Evolutionary conservation across 2,329 filamentous ascomycete species (phyloP).

Genomic region (Emergomyces pasteurianus): DNA sequence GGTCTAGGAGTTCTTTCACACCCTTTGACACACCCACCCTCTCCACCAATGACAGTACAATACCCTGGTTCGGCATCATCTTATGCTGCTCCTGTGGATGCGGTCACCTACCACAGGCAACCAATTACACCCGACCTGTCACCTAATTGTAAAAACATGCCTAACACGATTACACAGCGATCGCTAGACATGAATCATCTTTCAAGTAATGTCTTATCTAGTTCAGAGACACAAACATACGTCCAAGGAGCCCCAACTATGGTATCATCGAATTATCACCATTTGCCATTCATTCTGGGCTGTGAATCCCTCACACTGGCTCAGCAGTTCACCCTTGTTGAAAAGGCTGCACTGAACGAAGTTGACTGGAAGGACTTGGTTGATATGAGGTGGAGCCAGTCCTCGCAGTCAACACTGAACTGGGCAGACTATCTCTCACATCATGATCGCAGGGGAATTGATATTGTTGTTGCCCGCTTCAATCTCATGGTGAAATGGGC

Average conservation of each 20-base stretch:
- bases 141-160: constrained; percentile 18
- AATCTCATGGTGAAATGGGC: constrained; percentile 57
- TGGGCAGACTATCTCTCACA: constrained; percentile 52
- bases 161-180: constrained; percentile 9
- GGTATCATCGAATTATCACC: constrained; percentile 21
- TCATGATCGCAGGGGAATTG: constrained; percentile 46
- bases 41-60: constrained; percentile 34
- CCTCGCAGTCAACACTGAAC: constrained; percentile 39
- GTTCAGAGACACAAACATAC: constrained; percentile 17
- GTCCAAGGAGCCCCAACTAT: background rate
- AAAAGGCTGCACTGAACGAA: constrained; percentile 53
- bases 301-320: constrained; percentile 50
- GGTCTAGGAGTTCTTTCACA: constrained; percentile 31
- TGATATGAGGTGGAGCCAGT: constrained; percentile 50
- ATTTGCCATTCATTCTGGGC: constrained; percentile 52
- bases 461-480: constrained; percentile 54
- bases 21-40: constrained; percentile 36
- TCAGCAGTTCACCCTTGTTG: constrained; percentile 52
- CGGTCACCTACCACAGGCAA: constrained; percentile 22
- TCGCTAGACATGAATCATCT: constrained; percentile 18
- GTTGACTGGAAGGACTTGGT: constrained; percentile 57
- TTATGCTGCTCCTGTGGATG: constrained; percentile 19
- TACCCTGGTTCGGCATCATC: constrained; percentile 25
- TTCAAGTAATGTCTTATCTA: constrained; percentile 23
- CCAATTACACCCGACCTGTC: constrained; percentile 32